A percentile compares a stretch with the other conserved stretches of the same genome.
These are phyloP conservation scores for Quercus agrifolia DNA, from an alignment of 306 rosid genomes.

Conservation along the genomic window DNA sequence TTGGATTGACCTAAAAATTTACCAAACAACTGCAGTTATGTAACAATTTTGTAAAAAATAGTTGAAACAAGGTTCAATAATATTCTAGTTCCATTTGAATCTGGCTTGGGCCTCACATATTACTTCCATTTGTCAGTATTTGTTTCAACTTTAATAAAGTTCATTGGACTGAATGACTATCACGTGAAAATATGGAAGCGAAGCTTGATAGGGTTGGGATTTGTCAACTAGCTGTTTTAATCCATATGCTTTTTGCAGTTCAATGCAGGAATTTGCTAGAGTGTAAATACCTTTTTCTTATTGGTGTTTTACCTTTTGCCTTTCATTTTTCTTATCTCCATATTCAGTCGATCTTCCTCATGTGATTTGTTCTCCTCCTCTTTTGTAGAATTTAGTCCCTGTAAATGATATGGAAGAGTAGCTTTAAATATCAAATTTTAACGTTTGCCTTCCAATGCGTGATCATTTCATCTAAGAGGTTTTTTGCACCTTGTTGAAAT, in stretches of 20 bases:
- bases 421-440: background rate
- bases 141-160: background rate
- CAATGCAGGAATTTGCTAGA: conserved; percentile 19
- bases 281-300: conserved; percentile 1
- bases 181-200: conserved; percentile 23
- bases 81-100: background rate
- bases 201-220: conserved; percentile 3
- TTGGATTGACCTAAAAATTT: background rate
- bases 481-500: background rate
- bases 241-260: conserved; percentile 14
- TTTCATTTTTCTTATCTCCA: background rate
- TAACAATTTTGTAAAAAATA: background rate
- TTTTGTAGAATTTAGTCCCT: background rate
- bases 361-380: background rate
- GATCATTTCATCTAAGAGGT: background rate
- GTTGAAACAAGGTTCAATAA: background rate
- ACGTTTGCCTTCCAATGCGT: background rate
- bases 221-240: background rate
- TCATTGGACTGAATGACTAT: background rate
- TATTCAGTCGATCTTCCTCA: background rate
- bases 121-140: background rate
- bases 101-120: background rate
- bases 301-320: background rate
- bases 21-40: background rate
- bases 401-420: background rate